Base-by-base conservation (phyloP, 495 filamentous ascomycete species). In the Lophium mytilinum region DNA sequence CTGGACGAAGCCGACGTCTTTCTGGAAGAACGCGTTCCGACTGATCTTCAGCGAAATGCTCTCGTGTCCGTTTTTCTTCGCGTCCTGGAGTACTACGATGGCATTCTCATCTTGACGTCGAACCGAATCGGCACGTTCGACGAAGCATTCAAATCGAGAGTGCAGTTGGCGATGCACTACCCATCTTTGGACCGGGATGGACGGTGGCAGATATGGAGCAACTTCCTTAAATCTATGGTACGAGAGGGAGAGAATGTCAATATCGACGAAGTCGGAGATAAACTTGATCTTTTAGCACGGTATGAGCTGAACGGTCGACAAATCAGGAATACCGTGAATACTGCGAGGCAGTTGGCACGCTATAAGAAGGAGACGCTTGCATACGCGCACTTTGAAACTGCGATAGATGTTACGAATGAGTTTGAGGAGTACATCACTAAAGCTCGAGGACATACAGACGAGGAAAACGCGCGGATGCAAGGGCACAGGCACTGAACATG, bases 1-100 rank as follows among this genome's bases (percentile, higher is more conserved):
- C 68, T 81, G 1, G 78, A 81, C 59, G 76, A 81, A 53, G 77
- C 75, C 1, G 78, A 81, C 50, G 72, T 79, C 2, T 77, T 81
- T 67, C 68, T 81, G 1, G 65, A 72, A 10, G 67, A 74, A 50
- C 72, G 78, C 2, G 65, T 42, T 2, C 42, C 66, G 0, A n/a
- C 4, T 9, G 45, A 82, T 41, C 71, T 83, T 7, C 70, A 76
- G 54, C 71, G 80, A 34, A 83, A 82, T 65, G 72, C 72, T 47
- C 71, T 83, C 5, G 79, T 83, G 0, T 76, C 76, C 0, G 68
- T 69, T 54, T 68, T 67, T n/a, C 43, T 56, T 12, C 53, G 59
- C 1, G 53, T 53, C 0, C 63, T 66, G 2, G 62, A 64, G 49
- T 61, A 65, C 62, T 62, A 67, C 42, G 54, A 65, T 2, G 64